Percentiles rank a stretch among this genome's conserved stretches.
phyloP scores from a whole-genome alignment of 83 land plant genomes.

The Picea engelmannii region DNA sequence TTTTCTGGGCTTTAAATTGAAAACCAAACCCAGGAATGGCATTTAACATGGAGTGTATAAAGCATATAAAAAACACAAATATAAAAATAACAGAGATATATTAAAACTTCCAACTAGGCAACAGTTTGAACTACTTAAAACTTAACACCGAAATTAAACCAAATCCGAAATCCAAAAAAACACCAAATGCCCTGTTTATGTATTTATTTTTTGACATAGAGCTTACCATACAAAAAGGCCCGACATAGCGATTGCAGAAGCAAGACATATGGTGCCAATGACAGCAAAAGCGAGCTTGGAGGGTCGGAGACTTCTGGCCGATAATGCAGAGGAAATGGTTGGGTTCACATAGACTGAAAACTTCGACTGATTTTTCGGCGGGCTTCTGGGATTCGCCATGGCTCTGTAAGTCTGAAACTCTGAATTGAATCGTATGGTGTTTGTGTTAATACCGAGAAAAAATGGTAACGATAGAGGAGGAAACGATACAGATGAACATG shows the following conservation, averaged over 20 bases:
- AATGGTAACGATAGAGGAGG: too few relatives aligned
- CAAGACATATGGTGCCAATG: neutral
- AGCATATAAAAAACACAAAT: neutral
- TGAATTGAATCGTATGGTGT: too few relatives aligned
- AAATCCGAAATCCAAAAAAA: neutral
- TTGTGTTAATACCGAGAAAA: too few relatives aligned
- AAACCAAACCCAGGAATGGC: neutral
- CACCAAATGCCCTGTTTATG: neutral
- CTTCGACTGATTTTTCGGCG: neutral
- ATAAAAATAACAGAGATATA: neutral
- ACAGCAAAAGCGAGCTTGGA: neutral
- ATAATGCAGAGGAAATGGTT: conserved; percentile 7
- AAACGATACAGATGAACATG: too few relatives aligned
- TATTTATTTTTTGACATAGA: neutral
- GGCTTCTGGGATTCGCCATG: neutral
- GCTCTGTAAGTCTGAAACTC: neutral
- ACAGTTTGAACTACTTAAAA: neutral
- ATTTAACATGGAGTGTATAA: neutral
- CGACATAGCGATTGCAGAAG: neutral
- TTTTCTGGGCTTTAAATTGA: too few relatives aligned
- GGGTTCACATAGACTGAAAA: conserved; percentile 3
- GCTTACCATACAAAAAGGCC: conserved; percentile 6
- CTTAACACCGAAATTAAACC: neutral
- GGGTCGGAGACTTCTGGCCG: neutral
- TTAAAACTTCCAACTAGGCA: neutral